A percentile compares a stretch with the other conserved stretches of the same genome.
Conservation (phyloP, 2,329 filamentous ascomycete genomes). For the Beauveria asiatica region DNA sequence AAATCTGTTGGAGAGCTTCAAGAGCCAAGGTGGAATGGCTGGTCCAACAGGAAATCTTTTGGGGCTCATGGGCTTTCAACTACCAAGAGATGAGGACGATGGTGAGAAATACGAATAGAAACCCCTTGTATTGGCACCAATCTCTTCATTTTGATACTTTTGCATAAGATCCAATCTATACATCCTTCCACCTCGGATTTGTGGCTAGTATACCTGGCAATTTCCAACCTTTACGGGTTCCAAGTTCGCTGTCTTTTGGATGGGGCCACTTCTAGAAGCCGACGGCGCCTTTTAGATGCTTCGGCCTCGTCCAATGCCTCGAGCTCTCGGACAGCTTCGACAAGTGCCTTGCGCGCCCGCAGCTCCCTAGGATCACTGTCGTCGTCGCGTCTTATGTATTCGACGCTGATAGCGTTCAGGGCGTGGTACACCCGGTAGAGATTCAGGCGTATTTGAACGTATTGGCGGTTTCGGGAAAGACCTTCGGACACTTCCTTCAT, state of each 20-base stretch:
- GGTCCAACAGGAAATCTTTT: conserved; percentile 85
- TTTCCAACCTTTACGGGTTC: not conserved
- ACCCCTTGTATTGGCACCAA: not conserved
- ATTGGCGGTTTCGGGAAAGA: conserved; percentile 35
- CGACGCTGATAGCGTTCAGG: conserved; percentile 40
- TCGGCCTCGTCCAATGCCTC: conserved; percentile 30
- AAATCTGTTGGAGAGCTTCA: conserved; percentile 88
- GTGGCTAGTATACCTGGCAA: not conserved
- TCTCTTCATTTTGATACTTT: not conserved
- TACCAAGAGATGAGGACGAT: conserved; percentile 71
- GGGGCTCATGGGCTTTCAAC: conserved; percentile 71
- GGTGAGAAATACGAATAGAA: conserved; percentile 23
- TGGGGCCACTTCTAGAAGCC: conserved; percentile 33
- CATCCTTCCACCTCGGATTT: not conserved
- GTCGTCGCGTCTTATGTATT: conserved; percentile 44
- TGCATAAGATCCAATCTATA: not conserved
- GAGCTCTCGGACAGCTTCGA: conserved; percentile 36
- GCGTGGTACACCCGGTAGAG: conserved; percentile 53
- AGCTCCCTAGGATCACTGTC: conserved; percentile 44
- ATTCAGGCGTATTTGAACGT: conserved; percentile 38
- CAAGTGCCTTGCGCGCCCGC: conserved; percentile 42
- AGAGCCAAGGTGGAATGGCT: conserved; percentile 75
- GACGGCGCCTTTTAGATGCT: conserved; percentile 22
- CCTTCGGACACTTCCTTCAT: conserved; percentile 9
- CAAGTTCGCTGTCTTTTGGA: conserved; percentile 32